Evolutionary conservation across 306 rosid species (phyloP), one percentile per base, ranked within the genome.

Genomic region (Medicago truncatula): DNA sequence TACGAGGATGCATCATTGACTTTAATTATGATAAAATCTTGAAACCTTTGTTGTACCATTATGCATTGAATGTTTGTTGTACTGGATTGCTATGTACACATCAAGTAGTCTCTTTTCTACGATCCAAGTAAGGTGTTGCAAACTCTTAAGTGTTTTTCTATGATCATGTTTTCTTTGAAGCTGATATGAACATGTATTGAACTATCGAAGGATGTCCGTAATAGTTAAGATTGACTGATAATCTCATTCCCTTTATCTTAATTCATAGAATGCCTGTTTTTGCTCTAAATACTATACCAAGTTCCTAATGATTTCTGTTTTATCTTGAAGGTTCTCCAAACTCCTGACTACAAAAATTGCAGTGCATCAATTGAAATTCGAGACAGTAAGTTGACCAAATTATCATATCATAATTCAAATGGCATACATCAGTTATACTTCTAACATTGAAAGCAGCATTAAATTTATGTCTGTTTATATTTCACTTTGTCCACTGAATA

Each of bases 281-380:
- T 73, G 23, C 52, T 58, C 62, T 39, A 74, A 58, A 67, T 23
- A 16, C 67, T 75, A 7, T 71, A 54, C 18, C 71, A 59, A 47
- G 61, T 57, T 40, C 10, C 85, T 86, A 68, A 73, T 31, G 50
- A 40, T 62, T 57, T 39, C 17, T 77, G 47, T 81, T 70, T 85
- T 61, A 72, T 83, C 77, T 79, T 90, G 87, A 60, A 90, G 98
- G 88, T 89, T 82, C 70, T 90, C 15, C 80, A 71, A 54, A 82
- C 90, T 18, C 88, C 90, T 28, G 91, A 90, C 79, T 92, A 83
- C 62, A 88, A 86, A 52, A 82, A 83, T 38, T 80, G 94, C 89
- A 86, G 89, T 84, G 91, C 89, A 36, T 85, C 98, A 23, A 57
- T 70, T 15, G 90, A 92, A 83, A 92, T 92, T 80, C 91, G 49